phyloP scores from a whole-genome alignment of 228 moss, liverwort and hornwort genomes.

The Sphagnum magellanicum region DNA sequence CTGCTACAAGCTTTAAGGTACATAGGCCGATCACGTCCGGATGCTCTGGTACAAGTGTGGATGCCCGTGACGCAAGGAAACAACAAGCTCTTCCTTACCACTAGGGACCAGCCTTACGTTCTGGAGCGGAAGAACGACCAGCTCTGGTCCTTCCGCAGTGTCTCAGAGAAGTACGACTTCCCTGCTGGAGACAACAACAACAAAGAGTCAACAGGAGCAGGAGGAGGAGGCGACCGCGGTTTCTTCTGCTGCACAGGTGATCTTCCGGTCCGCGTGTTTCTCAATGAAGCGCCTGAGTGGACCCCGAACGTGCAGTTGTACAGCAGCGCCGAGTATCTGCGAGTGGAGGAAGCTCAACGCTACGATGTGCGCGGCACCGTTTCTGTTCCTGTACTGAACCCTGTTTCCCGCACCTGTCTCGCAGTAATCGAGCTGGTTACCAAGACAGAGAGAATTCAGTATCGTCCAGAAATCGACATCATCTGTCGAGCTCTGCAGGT shows the following conservation, averaged over 20 bases:
- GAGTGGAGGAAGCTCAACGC: slow-evolving; percentile 33
- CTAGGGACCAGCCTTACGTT: slow-evolving; percentile 43
- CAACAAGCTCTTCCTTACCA: slow-evolving; percentile 13
- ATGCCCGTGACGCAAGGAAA: slow-evolving; percentile 35
- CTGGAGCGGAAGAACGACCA: slow-evolving; percentile 33
- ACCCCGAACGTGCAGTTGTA: slow-evolving; percentile 37
- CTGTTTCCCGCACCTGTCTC: slow-evolving; percentile 17
- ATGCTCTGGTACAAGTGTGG: slow-evolving; percentile 44
- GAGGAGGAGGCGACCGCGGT: slow-evolving; percentile 33
- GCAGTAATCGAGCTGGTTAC: slow-evolving; percentile 4
- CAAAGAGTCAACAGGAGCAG: slow-evolving; percentile 31
- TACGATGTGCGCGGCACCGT: slow-evolving; percentile 43
- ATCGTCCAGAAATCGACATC: slow-evolving; percentile 3
- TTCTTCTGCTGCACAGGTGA: not conserved
- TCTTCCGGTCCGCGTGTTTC: slow-evolving; percentile 10
- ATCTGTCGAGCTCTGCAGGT: slow-evolving; percentile 9
- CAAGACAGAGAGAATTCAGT: slow-evolving; percentile 1
- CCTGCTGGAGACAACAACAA: slow-evolving; percentile 15
- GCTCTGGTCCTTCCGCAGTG: slow-evolving; percentile 31
- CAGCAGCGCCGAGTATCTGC: slow-evolving; percentile 32
- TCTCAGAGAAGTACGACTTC: slow-evolving; percentile 70
- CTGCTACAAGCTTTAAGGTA: slow-evolving; percentile 33
- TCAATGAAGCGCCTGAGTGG: slow-evolving; percentile 47
- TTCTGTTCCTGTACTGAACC: slow-evolving; percentile 47
- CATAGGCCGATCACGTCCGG: slow-evolving; percentile 21